Evolutionary conservation across 2,329 filamentous ascomycete species (phyloP).

Genomic region (Thielaviopsis cerberus): DNA sequence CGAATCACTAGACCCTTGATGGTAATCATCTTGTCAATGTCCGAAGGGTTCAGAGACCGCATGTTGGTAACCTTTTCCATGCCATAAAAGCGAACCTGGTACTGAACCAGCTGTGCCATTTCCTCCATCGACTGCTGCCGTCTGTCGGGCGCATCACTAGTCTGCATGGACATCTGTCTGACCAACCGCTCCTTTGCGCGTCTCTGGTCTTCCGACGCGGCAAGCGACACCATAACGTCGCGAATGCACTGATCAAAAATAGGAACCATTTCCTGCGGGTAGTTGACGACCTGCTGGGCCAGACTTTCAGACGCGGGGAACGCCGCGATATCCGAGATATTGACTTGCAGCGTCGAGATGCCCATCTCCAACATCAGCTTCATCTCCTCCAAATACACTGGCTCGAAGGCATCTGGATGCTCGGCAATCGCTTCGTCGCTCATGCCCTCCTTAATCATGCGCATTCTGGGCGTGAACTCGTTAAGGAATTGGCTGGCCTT

Average conservation of each 20-base stretch:
- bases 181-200: conserved; percentile 8
- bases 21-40: conserved; percentile 89
- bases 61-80: conserved; percentile 76
- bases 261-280: conserved; percentile 89
- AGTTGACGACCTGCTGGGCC: conserved; percentile 86
- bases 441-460: conserved; percentile 75
- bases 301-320: conserved; percentile 86
- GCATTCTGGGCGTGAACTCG: conserved; percentile 86
- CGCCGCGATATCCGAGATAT: conserved; percentile 73
- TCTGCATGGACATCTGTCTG: conserved; percentile 41
- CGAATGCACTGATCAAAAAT: conserved; percentile 91
- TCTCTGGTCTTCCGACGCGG: conserved; percentile 56
- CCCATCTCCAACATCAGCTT: conserved; percentile 83
- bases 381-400: conserved; percentile 69
- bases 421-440: conserved; percentile 54
- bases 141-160: conserved; percentile 27
- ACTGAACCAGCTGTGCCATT: conserved; percentile 62
- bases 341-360: conserved; percentile 67
- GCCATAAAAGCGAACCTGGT: conserved; percentile 77
- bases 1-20: conserved; percentile 94
- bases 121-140: conserved; percentile 47
- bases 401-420: conserved; percentile 53
- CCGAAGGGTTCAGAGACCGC: conserved; percentile 83
- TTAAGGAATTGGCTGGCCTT: conserved; percentile 60
- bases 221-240: conserved; percentile 80